Base-by-base conservation (phyloP, 2,329 filamentous ascomycete species). In the Amauroascus niger region DNA sequence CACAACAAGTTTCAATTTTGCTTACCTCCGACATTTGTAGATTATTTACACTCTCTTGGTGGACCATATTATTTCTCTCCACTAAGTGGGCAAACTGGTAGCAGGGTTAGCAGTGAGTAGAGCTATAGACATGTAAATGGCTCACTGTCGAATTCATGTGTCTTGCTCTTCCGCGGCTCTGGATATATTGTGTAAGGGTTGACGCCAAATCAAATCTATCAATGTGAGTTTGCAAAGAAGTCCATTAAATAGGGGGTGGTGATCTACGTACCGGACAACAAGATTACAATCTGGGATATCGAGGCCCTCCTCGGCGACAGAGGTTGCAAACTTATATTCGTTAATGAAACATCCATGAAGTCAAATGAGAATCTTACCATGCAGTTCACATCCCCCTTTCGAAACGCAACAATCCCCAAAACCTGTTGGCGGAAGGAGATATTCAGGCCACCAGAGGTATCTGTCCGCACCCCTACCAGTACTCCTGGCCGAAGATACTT, bases 101-200 rank as follows among this genome's bases (percentile, higher is more conserved):
- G 45, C 20, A 39, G 28, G 48, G 13, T 52, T 30, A 46, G 43
- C 22, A 30, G 0, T 20, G 18, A 13, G 5, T 2, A 6, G 18
- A 30, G 22, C 6, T 11, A 14, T 18, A 8, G 45, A 8, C 2
- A 37, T 8, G 28, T 7, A 44, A 11, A 8, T 33, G 11, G 2
- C 30, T 60, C 62, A 70, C 71, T 45, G 79, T 82, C 0, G 93
- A 97, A 52, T 84, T 78, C 0, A 72, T 68, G 62, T 88, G 86
- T 37, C 93, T 80, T 11, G 93, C 93, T 52, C 93, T 81, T 0
- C 93, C 93, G 58, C 88, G 81, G 13, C 90, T 96, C 67, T 98
- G 93, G 18, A 97, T 83, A 65, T 96, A 97, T 64, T 95, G 87
- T 50, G 97, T 97, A 68, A 95, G 82, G 0, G 91, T 96, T 9